These are phyloP conservation scores for Penicillium arizonense DNA, from an alignment of 495 filamentous ascomycete species.

Conservation along the genomic window DNA sequence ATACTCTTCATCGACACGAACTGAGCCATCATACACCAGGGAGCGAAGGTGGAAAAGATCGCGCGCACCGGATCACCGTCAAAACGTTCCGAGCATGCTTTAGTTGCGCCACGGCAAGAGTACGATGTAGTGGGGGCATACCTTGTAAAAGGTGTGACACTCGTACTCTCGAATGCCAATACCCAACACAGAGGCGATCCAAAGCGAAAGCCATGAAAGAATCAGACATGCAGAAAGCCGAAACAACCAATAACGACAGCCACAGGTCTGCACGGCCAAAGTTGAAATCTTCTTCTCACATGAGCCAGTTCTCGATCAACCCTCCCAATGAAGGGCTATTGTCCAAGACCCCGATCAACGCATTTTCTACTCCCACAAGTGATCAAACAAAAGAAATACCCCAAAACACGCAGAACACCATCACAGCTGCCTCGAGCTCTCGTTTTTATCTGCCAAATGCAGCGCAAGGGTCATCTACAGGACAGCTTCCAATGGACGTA, in stretches of 20 bases:
- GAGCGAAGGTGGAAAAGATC: constrained; percentile 38
- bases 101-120: constrained; percentile 54
- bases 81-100: constrained; percentile 53
- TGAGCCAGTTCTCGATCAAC: constrained; percentile 22
- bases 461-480: constrained; percentile 1
- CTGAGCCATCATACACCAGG: constrained; percentile 47
- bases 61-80: constrained; percentile 41
- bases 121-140: constrained; percentile 53
- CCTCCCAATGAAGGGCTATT: constrained; percentile 5
- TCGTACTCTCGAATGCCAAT: constrained; percentile 51
- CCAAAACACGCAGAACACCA: constrained; percentile 5
- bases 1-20: constrained; percentile 58
- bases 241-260: constrained; percentile 9
- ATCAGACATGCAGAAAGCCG: constrained; percentile 11
- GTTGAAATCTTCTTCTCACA: constrained; percentile 7
- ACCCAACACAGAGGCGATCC: constrained; percentile 45
- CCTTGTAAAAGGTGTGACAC: constrained; percentile 54
- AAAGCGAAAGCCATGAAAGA: constrained; percentile 31
- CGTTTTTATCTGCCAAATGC: constrained; percentile 10
- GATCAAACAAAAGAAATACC: background rate
- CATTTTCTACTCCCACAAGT: background rate
- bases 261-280: background rate
- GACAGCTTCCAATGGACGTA: constrained; percentile 2
- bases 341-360: constrained; percentile 3
- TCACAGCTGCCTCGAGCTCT: constrained; percentile 1